Base-by-base conservation (phyloP, 192 early-diverging fungal species). In the Mortierella hygrophila region DNA sequence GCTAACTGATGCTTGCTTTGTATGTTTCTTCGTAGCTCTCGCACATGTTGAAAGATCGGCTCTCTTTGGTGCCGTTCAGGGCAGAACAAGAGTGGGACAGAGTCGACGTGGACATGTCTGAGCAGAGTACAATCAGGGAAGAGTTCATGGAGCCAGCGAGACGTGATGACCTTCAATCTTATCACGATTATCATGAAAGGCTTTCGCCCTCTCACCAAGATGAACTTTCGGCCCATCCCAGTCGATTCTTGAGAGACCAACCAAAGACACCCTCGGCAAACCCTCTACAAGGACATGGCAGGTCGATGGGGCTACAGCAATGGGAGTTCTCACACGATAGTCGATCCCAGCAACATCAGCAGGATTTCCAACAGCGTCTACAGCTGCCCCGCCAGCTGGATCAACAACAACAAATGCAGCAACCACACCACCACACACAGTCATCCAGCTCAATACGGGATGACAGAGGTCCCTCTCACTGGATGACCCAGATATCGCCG, bases 41-140 rank as follows among this genome's bases (percentile, higher is more conserved):
- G n/a, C 74, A 80, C 57, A n/a, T 80, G 54, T 49, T 80, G 23
- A 55, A 85, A 16, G 83, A 54, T 35, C 52, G 70, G 44, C 71
- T 85, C 18, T 85, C 83, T 6, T 42, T 85, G 26, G 68, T 68
- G 4, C 52, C 68, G 3, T 3, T 76, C 35, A 75, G 23, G 1
- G 29, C 74, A 37, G 60, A 80, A 54, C 40, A 37, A 54, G 65
- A 32, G 20, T 35, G 35, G 70, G 81, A 42, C 10, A 46, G 38
- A 10, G n/a, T 23, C 10, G 65, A 71, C 37, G 7, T 23, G 6
- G 46, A 49, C 44, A 37, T 23, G 52, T 46, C 8, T 38, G 37
- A 73, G 37, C 29, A 21, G 3, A 40, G 68, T 9, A 29, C 16
- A 5, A 4, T 2, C 57, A 23, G 37, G 13, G 75, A 29, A 63